Evolutionary conservation across 495 filamentous ascomycete species (phyloP), one percentile per base, ranked within the genome.

Genomic region (Lepidopterella palustris): DNA sequence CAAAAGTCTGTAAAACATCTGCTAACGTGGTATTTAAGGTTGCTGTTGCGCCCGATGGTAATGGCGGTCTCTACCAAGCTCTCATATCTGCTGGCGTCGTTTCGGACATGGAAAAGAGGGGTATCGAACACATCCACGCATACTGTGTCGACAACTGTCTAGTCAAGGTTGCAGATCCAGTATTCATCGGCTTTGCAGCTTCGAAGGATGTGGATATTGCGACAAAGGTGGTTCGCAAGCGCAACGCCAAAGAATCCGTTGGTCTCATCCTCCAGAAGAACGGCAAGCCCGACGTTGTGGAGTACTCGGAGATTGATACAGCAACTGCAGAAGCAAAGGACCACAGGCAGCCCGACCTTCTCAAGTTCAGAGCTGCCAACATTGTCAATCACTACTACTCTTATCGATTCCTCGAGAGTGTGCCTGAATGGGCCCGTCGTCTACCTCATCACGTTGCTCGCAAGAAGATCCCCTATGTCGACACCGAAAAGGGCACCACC

Each of bases 321-420:
- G 84, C 82, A 49, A 90, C 87, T 2, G 87, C 92, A 32, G 91
- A 96, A 70, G 92, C 91, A 63, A 84, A 87, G 71, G 93, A 99
- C 71, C 79, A 87, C 55, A 87, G 89, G 72, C 85, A 97, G 68
- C 79, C 81, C 1, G 84, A 83, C 45, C 78, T 97, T 53, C 82
- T 99, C 70, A 95, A 90, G 76, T 97, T 95, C 85, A 86, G 93
- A 45, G 92, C 93, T 52, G 93, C 92, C 63, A 99, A 99, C 77
- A 99, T 99, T 60, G 93, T 99, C 76, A 99, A 99, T 80, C 93
- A 99, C 79, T 99, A 97, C 81, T 99, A 99, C 79, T 92, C 87
- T 31, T 95, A 90, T 80, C 78, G 82, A 57, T 99, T 97, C 79
- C 80, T 99, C 51, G 87, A 96, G 71, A 85, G 82, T 45, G 95